Conservation (phyloP, 2,329 filamentous ascomycete genomes). For the Diaporthe longicolla region DNA sequence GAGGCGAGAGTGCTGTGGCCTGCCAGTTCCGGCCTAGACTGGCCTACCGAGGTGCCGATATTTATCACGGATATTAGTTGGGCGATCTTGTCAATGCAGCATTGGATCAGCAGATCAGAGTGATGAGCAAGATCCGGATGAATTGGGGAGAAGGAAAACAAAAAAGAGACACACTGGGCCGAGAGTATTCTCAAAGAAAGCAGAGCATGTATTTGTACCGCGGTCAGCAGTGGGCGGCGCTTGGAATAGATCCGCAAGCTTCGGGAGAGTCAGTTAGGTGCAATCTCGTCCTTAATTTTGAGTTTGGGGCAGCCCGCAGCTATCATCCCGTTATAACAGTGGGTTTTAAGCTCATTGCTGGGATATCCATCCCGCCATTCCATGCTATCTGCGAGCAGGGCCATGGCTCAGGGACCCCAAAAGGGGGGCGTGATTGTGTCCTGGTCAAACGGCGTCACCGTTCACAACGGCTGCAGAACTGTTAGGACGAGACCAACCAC, state of each 20-base stretch:
- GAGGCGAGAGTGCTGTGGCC: background rate
- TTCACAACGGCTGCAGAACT: no score
- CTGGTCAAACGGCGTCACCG: background rate
- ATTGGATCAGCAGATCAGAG: constrained; percentile 14
- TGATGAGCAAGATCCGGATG: constrained; percentile 1
- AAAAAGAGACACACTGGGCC: background rate
- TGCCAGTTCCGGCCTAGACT: constrained; percentile 7
- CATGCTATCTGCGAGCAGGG: background rate
- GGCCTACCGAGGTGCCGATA: constrained; percentile 6
- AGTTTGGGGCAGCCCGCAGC: background rate
- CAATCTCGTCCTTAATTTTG: constrained; percentile 22
- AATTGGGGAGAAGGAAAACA: background rate
- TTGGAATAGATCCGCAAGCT: background rate
- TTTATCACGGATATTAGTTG: constrained; percentile 27
- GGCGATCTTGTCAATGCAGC: constrained; percentile 21
- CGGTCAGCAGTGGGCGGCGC: no score
- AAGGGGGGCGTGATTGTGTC: background rate
- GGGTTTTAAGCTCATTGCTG: constrained; percentile 17
- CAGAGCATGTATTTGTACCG: no score
- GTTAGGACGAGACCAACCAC: constrained; percentile 2
- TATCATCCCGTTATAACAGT: constrained; percentile 23
- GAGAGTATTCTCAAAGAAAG: background rate
- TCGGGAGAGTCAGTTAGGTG: constrained; percentile 11
- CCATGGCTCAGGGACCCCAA: background rate
- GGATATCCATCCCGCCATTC: constrained; percentile 13